Conservation (phyloP, 345 rosid species). For the Populus euphratica region DNA sequence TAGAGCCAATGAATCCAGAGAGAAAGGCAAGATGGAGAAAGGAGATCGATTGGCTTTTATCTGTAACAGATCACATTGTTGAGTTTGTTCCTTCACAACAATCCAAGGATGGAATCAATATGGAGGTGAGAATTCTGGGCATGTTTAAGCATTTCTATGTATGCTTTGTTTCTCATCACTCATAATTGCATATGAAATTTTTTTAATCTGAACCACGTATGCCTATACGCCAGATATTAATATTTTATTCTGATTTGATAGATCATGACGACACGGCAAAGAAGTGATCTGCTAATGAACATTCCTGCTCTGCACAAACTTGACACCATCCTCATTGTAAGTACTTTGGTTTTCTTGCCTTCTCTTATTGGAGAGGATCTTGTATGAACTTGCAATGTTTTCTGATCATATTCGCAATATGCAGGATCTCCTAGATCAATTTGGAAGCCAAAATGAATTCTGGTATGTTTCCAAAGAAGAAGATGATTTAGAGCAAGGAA, state of each 20-base stretch:
- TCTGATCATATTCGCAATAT: constrained; percentile 14
- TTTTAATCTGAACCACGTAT: too few species aligned
- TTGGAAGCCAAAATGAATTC: constrained; percentile 71
- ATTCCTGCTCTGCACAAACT: constrained; percentile 87
- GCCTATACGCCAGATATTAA: background rate
- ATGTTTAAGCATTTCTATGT: background rate
- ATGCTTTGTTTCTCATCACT: too few species aligned
- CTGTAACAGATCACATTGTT: constrained; percentile 78
- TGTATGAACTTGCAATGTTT: background rate
- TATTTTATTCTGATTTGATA: constrained; percentile 18
- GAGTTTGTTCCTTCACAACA: constrained; percentile 84
- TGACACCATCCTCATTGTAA: constrained; percentile 78
- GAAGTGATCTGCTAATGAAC: constrained; percentile 79
- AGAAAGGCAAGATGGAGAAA: constrained; percentile 78
- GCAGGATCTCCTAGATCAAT: constrained; percentile 68
- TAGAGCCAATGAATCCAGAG: constrained; percentile 79
- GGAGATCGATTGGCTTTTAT: constrained; percentile 80
- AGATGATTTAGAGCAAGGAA: constrained; percentile 55
- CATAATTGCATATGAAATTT: too few species aligned
- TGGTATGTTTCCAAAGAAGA: constrained; percentile 67
- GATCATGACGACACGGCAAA: constrained; percentile 87
- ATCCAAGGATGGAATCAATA: constrained; percentile 58
- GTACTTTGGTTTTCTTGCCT: constrained; percentile 17
- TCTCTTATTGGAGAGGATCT: background rate
- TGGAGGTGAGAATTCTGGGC: constrained; percentile 51